Evolutionary conservation across 2,329 filamentous ascomycete species (phyloP), one percentile per base, ranked within the genome.

Genomic region (Colletotrichum orchidophilum): DNA sequence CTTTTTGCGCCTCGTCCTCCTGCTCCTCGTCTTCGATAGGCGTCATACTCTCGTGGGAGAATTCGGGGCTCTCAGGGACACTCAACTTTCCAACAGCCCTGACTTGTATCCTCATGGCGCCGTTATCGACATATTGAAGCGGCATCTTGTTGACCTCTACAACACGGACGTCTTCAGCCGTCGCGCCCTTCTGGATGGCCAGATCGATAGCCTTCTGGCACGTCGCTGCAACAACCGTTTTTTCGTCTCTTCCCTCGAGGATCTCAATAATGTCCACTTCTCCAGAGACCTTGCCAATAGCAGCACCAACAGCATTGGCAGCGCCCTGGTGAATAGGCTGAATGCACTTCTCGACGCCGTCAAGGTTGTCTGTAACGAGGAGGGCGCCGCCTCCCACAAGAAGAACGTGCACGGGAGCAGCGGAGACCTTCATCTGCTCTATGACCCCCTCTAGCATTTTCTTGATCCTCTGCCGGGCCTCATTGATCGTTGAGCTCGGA

Each of bases 291-390:
- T 87, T 87, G 3, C 86, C 87, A 35, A 89, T 88, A 0, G 89
- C 89, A 1, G 89, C 88, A 6, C 89, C 89, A 2, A 91, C 86
- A 0, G 89, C 88, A 76, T 91, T 91, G 3, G 88, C 88, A 0
- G 86, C 87, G 66, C 87, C 87, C 33, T 87, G 82, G 60, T 85
- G 86, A 2, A 84, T 82, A 1, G 88, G 88, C 5, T 83, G 80
- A 8, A 87, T 85, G 66, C 86, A 84, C 71, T 86, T 80, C 7
- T 83, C 81, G 0, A 88, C 87, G 0, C 87, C 87, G 1, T 81
- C 78, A 7, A 90, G 80, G 0, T 80, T 74, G 5, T 85, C 81
- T 1, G 85, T 83, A 3, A 86, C 84, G 2, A 90, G 77, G 0
- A 90, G 81, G 0, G 86, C 85, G 5, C 89, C 88, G 5, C 89